These are phyloP conservation scores for Erythrophleum fordii DNA, from an alignment of 306 rosid genomes.

Conservation along the genomic window DNA sequence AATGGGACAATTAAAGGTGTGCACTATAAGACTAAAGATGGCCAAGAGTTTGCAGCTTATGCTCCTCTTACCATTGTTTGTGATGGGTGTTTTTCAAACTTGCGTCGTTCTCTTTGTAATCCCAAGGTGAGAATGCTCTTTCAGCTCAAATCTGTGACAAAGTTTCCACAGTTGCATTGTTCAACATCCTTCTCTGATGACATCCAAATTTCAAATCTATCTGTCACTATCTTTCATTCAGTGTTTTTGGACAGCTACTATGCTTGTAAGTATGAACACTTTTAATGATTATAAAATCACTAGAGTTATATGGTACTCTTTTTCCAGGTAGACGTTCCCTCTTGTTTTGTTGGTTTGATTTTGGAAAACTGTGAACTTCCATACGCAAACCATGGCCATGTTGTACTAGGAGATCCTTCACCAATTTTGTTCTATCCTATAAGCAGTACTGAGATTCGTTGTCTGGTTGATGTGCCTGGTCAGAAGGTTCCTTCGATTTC, in stretches of 20 bases:
- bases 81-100: constrained; percentile 96
- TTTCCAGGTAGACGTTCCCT: constrained; percentile 88
- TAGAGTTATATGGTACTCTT: constrained; percentile 23
- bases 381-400: constrained; percentile 86
- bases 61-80: constrained; percentile 94
- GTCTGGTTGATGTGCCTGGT: constrained; percentile 96
- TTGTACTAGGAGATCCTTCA: constrained; percentile 88
- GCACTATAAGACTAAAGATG: constrained; percentile 74
- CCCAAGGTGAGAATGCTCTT: constrained; percentile 66
- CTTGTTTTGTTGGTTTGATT: constrained; percentile 87
- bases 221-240: constrained; percentile 1
- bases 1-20: constrained; percentile 84
- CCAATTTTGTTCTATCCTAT: constrained; percentile 92
- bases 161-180: constrained; percentile 9
- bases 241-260: not conserved
- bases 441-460: constrained; percentile 90
- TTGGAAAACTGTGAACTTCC: constrained; percentile 95
- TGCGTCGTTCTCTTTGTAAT: constrained; percentile 88
- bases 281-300: constrained; percentile 19
- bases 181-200: constrained; percentile 7
- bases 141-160: not conserved
- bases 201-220: not conserved
- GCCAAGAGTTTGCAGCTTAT: constrained; percentile 66
- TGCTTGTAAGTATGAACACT: constrained; percentile 1
- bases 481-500: constrained; percentile 92